Evolutionary conservation across 306 rosid species (phyloP).

Genomic region (Rosa chinensis): DNA sequence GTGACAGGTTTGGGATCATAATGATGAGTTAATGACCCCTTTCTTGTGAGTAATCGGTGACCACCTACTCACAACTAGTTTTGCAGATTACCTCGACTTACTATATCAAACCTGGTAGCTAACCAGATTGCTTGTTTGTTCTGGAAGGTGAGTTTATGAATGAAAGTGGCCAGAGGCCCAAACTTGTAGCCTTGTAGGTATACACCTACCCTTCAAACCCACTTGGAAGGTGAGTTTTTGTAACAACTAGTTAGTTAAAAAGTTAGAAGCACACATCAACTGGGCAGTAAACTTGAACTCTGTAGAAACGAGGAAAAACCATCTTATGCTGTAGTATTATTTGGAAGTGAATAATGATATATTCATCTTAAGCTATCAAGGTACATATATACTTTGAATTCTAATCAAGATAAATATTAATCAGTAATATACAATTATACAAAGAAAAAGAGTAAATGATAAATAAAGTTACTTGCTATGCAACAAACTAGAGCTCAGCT

Average conservation of each 20-base stretch:
- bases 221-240: background rate
- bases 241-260: background rate
- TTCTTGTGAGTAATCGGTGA: background rate
- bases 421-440: background rate
- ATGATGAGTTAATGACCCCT: background rate
- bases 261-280: background rate
- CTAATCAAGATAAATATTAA: background rate
- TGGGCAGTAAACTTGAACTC: background rate
- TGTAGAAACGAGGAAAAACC: background rate
- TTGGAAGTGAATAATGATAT: background rate
- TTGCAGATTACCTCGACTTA: background rate
- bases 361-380: background rate
- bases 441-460: background rate
- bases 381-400: background rate
- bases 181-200: background rate
- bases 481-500: constrained; percentile 12
- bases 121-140: background rate
- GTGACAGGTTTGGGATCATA: background rate
- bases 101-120: background rate
- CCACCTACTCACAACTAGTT: background rate
- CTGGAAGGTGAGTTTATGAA: background rate
- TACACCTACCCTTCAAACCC: background rate
- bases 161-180: background rate
- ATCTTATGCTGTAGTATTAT: background rate
- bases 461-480: background rate